Conservation (phyloP, 2,329 filamentous ascomycete genomes). For the Claviceps cyperi region DNA sequence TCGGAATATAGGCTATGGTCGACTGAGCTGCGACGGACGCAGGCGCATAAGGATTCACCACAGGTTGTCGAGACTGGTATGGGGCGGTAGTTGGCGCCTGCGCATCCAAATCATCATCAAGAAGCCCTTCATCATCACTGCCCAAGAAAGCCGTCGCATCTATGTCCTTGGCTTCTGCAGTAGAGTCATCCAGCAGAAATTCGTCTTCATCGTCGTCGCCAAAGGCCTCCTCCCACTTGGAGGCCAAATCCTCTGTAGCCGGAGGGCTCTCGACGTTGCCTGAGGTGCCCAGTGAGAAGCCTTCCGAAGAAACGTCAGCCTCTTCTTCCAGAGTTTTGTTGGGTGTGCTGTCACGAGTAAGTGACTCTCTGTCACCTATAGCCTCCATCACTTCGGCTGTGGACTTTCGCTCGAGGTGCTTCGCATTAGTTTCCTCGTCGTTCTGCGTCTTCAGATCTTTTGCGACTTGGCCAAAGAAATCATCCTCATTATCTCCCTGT, state of each 20-base stretch:
- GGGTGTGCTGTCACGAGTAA: conserved; percentile 16
- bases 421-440: conserved; percentile 9
- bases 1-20: conserved; percentile 12
- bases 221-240: conserved; percentile 73
- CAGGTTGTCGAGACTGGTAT: conserved; percentile 4
- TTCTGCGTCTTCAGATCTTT: conserved; percentile 12
- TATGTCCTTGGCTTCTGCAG: conserved; percentile 28
- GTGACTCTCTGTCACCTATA: conserved; percentile 21
- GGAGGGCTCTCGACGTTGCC: conserved; percentile 9
- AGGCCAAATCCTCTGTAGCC: conserved; percentile 52
- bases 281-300: background rate
- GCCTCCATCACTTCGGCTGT: conserved; percentile 51
- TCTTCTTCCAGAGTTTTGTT: conserved; percentile 18
- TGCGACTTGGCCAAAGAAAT: conserved; percentile 47
- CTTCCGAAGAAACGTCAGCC: conserved; percentile 9
- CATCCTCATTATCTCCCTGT: conserved; percentile 39
- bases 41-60: conserved; percentile 15
- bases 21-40: conserved; percentile 8
- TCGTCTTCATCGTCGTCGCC: conserved; percentile 59
- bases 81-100: conserved; percentile 15
- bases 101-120: conserved; percentile 50
- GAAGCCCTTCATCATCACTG: conserved; percentile 74
- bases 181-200: conserved; percentile 44
- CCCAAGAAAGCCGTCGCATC: conserved; percentile 56
- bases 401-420: conserved; percentile 48